Evolutionary conservation across 768 basidiomycete genomes (phyloP), one percentile per base, ranked within the genome.

Genomic region (Daedaleopsis sinensis): DNA sequence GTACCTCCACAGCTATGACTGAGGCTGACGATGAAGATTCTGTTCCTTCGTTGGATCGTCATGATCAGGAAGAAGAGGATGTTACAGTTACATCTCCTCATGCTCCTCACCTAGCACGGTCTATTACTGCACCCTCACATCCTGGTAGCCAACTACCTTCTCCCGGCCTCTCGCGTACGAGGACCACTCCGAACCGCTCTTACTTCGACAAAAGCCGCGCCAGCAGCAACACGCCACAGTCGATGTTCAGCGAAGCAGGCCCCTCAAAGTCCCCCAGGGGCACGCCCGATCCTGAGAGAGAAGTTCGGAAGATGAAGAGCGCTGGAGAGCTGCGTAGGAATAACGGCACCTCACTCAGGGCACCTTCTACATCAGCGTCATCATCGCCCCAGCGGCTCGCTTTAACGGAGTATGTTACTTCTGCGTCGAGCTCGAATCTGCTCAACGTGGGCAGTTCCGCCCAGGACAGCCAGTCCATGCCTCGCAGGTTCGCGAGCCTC

Each of bases 231-330:
- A 54, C 58, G n/a, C 62, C 62, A 16, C 55, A 64, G 51, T 64
- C 58, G 18, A 62, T 61, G 55, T 64, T 63, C 38, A 62, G 59
- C 23, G 66, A 52, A 38, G 62, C 62, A 64, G 67, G 65, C 51
- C 57, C 65, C 63, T 59, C 38, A 43, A 54, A 49, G 48, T 38
- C 47, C 35, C 43, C 44, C 46, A 47, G 35, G 58, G 50, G 46
- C 58, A 42, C 62, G 23, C 51, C 54, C 15, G 58, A 44, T 11
- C 13, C 64, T 37, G 84, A 87, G 64, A 85, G 77, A 52, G 89
- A 92, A 69, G 72, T 91, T 47, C 84, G 90, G 62, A 88, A 84
- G 71, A 93, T 93, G 91, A 93, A 91, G 76, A 93, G 91, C 72
- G 91, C 91, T 21, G 91, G 90, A 39, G 91, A 93, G 72, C 77